Evolutionary conservation across 257 asterid species (phyloP).

Genomic region (Forsythia viridissima): DNA sequence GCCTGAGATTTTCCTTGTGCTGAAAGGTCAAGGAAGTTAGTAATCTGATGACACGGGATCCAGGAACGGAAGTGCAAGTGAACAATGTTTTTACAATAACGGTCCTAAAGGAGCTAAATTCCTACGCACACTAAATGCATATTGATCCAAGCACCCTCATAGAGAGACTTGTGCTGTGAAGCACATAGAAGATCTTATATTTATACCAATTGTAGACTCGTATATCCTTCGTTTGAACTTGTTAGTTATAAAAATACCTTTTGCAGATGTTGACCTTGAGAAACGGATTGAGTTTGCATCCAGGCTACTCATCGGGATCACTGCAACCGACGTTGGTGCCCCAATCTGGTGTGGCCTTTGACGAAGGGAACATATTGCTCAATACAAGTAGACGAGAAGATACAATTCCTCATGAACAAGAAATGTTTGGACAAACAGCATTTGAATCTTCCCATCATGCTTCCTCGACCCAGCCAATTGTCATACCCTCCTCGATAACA

Average conservation of each 20-base stretch:
- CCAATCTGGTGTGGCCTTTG: constrained; percentile 47
- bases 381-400: constrained; percentile 49
- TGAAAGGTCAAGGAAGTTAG: background rate
- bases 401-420: constrained; percentile 42
- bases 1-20: background rate
- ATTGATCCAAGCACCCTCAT: background rate
- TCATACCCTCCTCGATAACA: constrained; percentile 39
- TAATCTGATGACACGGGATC: background rate
- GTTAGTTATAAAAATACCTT: background rate
- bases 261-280: constrained; percentile 89
- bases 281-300: constrained; percentile 78
- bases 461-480: constrained; percentile 46
- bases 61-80: background rate
- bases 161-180: background rate
- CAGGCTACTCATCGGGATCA: constrained; percentile 61
- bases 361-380: constrained; percentile 46
- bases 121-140: background rate
- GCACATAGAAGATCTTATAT: background rate
- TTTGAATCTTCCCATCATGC: constrained; percentile 40
- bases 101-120: background rate
- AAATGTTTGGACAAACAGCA: constrained; percentile 42
- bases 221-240: background rate
- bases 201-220: background rate
- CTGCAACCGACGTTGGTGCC: constrained; percentile 37
- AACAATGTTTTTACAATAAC: background rate